These are phyloP conservation scores for Thymus mandschuricus DNA, from an alignment of 257 asterid genomes.

Conservation along the genomic window DNA sequence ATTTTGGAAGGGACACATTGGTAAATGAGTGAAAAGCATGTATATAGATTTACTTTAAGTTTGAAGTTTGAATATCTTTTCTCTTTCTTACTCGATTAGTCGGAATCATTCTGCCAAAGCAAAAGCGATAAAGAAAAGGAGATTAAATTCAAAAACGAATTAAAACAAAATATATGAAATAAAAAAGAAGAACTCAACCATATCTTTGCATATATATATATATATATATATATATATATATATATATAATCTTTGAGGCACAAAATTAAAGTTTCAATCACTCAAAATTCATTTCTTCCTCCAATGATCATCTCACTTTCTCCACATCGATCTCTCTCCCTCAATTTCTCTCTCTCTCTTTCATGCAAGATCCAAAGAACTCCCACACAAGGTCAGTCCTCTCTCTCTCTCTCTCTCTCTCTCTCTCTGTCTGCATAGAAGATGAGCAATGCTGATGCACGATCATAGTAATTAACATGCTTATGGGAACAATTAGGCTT, in stretches of 20 bases:
- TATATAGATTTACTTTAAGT: constrained; percentile 30
- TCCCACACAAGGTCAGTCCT: constrained; percentile 38
- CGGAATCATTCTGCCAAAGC: constrained; percentile 53
- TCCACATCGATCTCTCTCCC: constrained; percentile 21
- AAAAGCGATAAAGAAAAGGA: constrained; percentile 41
- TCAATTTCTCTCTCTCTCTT: constrained; percentile 26
- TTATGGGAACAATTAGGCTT: background rate
- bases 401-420: constrained; percentile 24
- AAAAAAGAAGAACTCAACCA: background rate
- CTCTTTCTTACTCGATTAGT: constrained; percentile 30
- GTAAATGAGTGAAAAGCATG: constrained; percentile 22
- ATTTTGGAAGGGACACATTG: constrained; percentile 15
- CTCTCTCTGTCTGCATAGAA: too few species aligned
- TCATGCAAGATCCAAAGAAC: constrained; percentile 52
- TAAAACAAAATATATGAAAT: background rate
- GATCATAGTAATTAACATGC: too few species aligned
- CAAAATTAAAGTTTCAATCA: constrained; percentile 16
- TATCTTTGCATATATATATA: constrained; percentile 36
- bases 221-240: too few species aligned
- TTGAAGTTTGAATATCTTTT: constrained; percentile 36
- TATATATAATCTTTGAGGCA: too few species aligned
- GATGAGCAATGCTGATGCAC: too few species aligned
- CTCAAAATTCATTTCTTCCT: background rate
- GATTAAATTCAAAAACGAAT: constrained; percentile 23
- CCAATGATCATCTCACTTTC: constrained; percentile 42